Evolutionary conservation across 2,329 filamentous ascomycete genomes (phyloP).

Genomic region (Pseudodiploospora longispora): DNA sequence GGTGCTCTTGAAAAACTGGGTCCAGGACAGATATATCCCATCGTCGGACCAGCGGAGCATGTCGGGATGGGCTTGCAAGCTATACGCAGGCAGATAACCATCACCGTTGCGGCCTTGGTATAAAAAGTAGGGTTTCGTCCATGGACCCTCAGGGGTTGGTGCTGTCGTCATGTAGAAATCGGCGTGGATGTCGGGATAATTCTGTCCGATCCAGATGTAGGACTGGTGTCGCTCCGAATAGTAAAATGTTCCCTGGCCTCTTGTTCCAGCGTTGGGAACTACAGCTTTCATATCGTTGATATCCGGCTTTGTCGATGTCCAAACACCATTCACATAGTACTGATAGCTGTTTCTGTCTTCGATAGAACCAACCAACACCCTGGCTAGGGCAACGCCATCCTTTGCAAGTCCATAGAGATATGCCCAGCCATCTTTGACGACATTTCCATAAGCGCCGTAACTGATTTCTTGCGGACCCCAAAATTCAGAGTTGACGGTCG

Average conservation of each 20-base stretch:
- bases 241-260: constrained; percentile 16
- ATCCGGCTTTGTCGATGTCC: constrained; percentile 10
- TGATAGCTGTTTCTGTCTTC: constrained; percentile 13
- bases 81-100: constrained; percentile 6
- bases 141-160: constrained; percentile 9
- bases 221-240: constrained; percentile 11
- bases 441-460: constrained; percentile 12
- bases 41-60: constrained; percentile 6
- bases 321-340: constrained; percentile 12
- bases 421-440: constrained; percentile 11
- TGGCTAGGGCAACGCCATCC: constrained; percentile 11
- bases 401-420: constrained; percentile 13
- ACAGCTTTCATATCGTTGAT: constrained; percentile 8
- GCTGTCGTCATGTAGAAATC: constrained; percentile 16
- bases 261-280: constrained; percentile 13
- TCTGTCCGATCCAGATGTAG: constrained; percentile 17
- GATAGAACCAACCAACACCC: constrained; percentile 9
- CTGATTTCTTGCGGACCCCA: constrained; percentile 10
- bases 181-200: constrained; percentile 8
- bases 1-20: constrained; percentile 8
- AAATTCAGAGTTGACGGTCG: constrained; percentile 7
- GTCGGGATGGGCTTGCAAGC: constrained; percentile 9
- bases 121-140: constrained; percentile 7
- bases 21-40: constrained; percentile 11
- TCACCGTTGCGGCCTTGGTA: constrained; percentile 7